phyloP scores from a whole-genome alignment of 306 rosid genomes.

The Canavalia gladiata region DNA sequence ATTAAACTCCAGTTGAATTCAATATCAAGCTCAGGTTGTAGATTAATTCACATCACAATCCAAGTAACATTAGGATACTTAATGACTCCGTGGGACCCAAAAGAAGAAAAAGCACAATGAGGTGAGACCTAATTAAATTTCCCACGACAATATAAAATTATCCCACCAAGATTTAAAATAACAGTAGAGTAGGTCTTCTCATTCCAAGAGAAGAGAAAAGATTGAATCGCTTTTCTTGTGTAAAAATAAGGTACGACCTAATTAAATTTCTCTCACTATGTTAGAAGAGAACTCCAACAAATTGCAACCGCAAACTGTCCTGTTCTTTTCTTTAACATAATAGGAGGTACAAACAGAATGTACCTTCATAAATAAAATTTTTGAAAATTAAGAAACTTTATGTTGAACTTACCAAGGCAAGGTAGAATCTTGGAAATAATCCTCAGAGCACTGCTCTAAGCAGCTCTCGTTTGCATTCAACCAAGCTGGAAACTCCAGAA shows the following conservation, averaged over 20 bases:
- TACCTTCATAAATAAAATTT: constrained; percentile 13
- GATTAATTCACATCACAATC: constrained; percentile 1
- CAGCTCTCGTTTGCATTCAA: constrained; percentile 69
- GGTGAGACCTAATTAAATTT: neutral
- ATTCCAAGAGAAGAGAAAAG: neutral
- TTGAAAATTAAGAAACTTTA: constrained; percentile 22
- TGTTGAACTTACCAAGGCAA: constrained; percentile 76
- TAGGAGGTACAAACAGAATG: constrained; percentile 25
- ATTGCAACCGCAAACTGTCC: constrained; percentile 21
- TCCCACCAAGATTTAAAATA: constrained; percentile 19
- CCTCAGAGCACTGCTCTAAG: constrained; percentile 63
- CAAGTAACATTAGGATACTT: neutral
- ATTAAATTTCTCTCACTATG: neutral
- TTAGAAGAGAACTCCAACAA: constrained; percentile 27
- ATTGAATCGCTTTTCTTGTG: constrained; percentile 3
- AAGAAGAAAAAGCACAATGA: constrained; percentile 14
- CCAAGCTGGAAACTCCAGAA: constrained; percentile 86
- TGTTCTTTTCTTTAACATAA: constrained; percentile 35
- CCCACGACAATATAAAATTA: constrained; percentile 2
- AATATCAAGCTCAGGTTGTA: constrained; percentile 16
- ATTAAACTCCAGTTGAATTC: neutral
- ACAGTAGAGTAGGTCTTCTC: neutral
- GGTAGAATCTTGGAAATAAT: constrained; percentile 64
- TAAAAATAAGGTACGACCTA: constrained; percentile 4
- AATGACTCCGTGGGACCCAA: constrained; percentile 7